These are phyloP conservation scores for Fusarium solani-melongenae DNA, from an alignment of 2,329 filamentous ascomycete genomes.

Conservation along the genomic window DNA sequence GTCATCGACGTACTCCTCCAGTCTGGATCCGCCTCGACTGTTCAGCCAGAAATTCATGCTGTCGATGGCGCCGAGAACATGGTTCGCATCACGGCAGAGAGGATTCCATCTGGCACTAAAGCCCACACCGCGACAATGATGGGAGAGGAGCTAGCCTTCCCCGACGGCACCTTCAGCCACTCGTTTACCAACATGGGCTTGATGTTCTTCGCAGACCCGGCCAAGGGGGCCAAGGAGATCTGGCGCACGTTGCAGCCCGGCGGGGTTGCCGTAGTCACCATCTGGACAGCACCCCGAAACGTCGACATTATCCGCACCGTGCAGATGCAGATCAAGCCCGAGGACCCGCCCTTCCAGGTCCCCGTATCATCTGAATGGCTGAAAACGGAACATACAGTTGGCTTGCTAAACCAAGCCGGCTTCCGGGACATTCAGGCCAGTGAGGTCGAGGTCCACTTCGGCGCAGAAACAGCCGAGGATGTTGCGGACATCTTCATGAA, in stretches of 20 bases:
- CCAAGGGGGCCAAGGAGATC: neutral
- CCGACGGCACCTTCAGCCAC: neutral
- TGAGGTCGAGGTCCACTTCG: neutral
- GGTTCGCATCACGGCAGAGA: neutral
- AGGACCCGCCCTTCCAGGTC: neutral
- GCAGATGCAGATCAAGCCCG: neutral
- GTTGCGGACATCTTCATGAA: neutral
- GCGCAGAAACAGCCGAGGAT: neutral
- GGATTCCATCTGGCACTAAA: neutral
- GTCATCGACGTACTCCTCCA: neutral
- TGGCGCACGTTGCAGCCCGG: neutral
- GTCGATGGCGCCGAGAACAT: neutral
- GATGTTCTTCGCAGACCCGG: neutral
- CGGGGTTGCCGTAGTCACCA: neutral
- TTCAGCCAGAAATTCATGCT: neutral
- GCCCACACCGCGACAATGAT: neutral
- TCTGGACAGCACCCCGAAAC: neutral
- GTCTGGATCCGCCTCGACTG: neutral
- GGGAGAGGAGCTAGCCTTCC: neutral
- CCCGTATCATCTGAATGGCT: neutral
- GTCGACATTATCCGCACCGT: neutral
- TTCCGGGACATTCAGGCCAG: neutral
- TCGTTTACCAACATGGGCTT: neutral
- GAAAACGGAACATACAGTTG: neutral
- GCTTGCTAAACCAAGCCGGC: neutral